These are phyloP conservation scores for Podospora fimiseda DNA, from an alignment of 495 filamentous ascomycete genomes.

Conservation along the genomic window DNA sequence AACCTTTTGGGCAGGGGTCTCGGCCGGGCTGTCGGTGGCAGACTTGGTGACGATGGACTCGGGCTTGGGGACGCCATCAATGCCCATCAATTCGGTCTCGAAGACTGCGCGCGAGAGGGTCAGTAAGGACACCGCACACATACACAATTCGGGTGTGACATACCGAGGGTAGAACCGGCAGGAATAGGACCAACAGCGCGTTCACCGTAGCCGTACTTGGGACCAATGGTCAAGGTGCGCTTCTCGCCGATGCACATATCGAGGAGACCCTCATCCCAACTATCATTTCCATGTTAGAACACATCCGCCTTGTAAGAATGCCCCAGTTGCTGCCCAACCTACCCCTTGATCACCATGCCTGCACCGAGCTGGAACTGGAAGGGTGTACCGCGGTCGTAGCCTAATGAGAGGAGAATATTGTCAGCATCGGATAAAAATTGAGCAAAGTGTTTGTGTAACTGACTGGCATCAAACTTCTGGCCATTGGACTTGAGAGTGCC, in stretches of 20 bases:
- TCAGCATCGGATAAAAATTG: slow-evolving; percentile 8
- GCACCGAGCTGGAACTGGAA: slow-evolving; percentile 72
- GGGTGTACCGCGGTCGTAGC: slow-evolving; percentile 67
- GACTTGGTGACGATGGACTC: slow-evolving; percentile 42
- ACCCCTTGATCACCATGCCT: slow-evolving; percentile 85
- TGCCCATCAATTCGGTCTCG: slow-evolving; percentile 86
- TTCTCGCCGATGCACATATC: slow-evolving; percentile 98
- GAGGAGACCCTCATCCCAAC: slow-evolving; percentile 84
- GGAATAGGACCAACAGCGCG: slow-evolving; percentile 72
- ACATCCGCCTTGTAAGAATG: background rate
- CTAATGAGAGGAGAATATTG: slow-evolving; percentile 18
- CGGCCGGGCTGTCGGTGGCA: slow-evolving; percentile 20
- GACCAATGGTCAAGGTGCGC: slow-evolving; percentile 82
- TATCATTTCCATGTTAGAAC: slow-evolving; percentile 22
- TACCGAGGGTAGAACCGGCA: slow-evolving; percentile 65
- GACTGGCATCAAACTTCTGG: slow-evolving; percentile 54
- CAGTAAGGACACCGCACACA: too few species aligned
- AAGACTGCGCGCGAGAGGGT: slow-evolving; percentile 51
- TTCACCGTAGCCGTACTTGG: slow-evolving; percentile 76
- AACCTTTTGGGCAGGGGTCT: slow-evolving; percentile 33
- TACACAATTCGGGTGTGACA: slow-evolving; percentile 8
- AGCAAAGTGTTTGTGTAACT: too few species aligned
- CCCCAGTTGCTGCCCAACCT: slow-evolving; percentile 18
- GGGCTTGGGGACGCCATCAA: slow-evolving; percentile 65
- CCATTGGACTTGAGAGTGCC: slow-evolving; percentile 62